phyloP scores from a whole-genome alignment of 306 rosid species.

The Citrullus amarus region DNA sequence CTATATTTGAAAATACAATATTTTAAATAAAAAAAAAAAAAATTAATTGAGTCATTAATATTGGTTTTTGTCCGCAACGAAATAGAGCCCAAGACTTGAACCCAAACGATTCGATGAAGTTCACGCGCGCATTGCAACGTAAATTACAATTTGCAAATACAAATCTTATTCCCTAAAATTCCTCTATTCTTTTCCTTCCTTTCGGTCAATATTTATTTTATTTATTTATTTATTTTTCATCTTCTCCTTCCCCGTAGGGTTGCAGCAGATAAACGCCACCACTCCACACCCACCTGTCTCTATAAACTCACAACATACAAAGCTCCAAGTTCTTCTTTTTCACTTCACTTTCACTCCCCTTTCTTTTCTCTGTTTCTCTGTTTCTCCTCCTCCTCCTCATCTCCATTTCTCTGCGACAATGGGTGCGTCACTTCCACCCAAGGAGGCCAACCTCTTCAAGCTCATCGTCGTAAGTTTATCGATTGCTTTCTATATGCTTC shows the following conservation, averaged over 20 bases:
- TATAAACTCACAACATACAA: constrained; percentile 6
- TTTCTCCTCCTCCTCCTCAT: background rate
- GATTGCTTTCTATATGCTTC: constrained; percentile 18
- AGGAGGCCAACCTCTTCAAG: constrained; percentile 96
- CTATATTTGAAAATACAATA: too few species aligned
- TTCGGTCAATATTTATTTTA: background rate
- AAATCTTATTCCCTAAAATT: background rate
- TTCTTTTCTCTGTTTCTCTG: background rate
- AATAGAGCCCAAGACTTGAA: background rate
- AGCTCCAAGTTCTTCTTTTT: background rate
- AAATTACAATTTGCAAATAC: background rate
- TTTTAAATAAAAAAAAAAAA: background rate
- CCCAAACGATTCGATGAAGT: background rate
- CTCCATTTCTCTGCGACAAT: constrained; percentile 27
- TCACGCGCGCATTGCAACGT: background rate
- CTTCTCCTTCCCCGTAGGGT: constrained; percentile 42
- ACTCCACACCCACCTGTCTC: constrained; percentile 1
- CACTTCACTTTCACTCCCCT: constrained; percentile 3
- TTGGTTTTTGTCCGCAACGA: background rate
- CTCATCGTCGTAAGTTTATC: constrained; percentile 80
- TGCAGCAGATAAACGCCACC: constrained; percentile 62
- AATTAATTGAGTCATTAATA: background rate
- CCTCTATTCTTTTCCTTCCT: background rate
- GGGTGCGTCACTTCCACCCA: constrained; percentile 91
- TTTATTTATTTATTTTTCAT: background rate